Percentiles rank a stretch among this genome's conserved stretches.
Conservation (phyloP, 106 monocot genomes). For the Xerophyta viscosa region DNA sequence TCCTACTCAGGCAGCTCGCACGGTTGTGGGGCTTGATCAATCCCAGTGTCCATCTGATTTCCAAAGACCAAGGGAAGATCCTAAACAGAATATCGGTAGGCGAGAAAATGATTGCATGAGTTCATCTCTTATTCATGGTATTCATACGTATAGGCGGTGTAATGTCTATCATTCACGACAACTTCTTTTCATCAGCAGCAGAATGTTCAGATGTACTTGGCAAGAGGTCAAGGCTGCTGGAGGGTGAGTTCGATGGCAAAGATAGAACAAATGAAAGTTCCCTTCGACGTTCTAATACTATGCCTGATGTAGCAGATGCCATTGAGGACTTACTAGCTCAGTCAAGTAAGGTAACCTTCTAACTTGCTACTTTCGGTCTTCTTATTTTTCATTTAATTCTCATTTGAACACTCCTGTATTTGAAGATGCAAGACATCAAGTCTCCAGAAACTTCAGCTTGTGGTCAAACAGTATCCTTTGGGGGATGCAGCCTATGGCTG, state of each 20-base stretch:
- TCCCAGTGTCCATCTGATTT: constrained; percentile 26
- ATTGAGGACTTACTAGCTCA: constrained; percentile 87
- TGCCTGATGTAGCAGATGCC: constrained; percentile 80
- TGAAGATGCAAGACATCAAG: constrained; percentile 47
- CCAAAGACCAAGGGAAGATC: constrained; percentile 12
- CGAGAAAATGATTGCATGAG: too few species aligned
- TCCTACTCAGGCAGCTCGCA: constrained; percentile 62
- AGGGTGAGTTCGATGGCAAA: constrained; percentile 13
- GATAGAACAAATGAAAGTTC: constrained; percentile 19
- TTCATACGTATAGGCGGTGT: too few species aligned
- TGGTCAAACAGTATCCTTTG: constrained; percentile 69
- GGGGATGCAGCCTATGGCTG: not conserved
- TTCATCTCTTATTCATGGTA: too few species aligned
- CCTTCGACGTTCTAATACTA: constrained; percentile 17
- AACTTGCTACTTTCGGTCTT: not conserved
- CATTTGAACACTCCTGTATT: not conserved
- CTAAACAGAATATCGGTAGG: constrained; percentile 27
- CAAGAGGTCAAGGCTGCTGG: constrained; percentile 44
- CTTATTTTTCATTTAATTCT: constrained; percentile 1
- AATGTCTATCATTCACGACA: too few species aligned
- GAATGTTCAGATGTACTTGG: constrained; percentile 12
- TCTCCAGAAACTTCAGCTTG: constrained; percentile 24
- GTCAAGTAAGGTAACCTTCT: constrained; percentile 62
- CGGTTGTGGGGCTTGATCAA: constrained; percentile 29
- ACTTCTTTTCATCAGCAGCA: constrained; percentile 16